A percentile compares a stretch with the other conserved stretches of the same genome.
phyloP scores from a whole-genome alignment of 805 yeast genomes.

The Teunomyces panamensis region DNA sequence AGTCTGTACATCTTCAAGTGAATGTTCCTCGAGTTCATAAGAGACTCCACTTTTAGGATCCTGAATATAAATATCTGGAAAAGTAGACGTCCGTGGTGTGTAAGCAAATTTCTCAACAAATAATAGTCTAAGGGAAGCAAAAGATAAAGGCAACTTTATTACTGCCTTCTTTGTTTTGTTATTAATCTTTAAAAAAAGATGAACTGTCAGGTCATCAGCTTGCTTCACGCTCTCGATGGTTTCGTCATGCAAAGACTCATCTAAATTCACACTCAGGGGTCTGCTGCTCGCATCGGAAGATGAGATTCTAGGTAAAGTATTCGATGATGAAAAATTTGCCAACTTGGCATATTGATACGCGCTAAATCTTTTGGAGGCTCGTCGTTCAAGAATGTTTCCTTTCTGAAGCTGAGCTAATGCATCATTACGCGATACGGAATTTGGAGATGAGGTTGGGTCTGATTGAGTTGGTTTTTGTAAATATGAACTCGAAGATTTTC shows the following conservation, averaged over 20 bases:
- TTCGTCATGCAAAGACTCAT: background rate
- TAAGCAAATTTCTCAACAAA: conserved; percentile 88
- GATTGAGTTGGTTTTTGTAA: background rate
- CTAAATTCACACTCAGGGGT: conserved; percentile 1
- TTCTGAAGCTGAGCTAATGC: conserved; percentile 78
- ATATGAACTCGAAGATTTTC: conserved; percentile 3
- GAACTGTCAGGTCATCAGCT: conserved; percentile 4
- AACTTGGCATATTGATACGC: conserved; percentile 88
- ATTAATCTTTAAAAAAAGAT: conserved; percentile 49
- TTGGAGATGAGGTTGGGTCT: background rate
- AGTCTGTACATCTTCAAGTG: conserved; percentile 53
- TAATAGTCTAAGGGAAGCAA: conserved; percentile 58
- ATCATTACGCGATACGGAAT: conserved; percentile 31
- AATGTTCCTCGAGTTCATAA: conserved; percentile 77
- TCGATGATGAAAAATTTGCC: conserved; percentile 36
- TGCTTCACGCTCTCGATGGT: background rate
- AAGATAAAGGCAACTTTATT: conserved; percentile 44
- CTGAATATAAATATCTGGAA: conserved; percentile 76
- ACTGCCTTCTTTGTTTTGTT: conserved; percentile 55
- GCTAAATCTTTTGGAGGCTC: conserved; percentile 91
- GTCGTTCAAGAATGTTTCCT: conserved; percentile 78
- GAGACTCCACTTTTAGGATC: conserved; percentile 58
- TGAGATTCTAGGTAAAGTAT: conserved; percentile 11
- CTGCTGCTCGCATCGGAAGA: conserved; percentile 5
- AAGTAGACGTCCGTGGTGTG: conserved; percentile 65